Conservation (phyloP, 345 rosid species). For the Boechera divaricarpa region DNA sequence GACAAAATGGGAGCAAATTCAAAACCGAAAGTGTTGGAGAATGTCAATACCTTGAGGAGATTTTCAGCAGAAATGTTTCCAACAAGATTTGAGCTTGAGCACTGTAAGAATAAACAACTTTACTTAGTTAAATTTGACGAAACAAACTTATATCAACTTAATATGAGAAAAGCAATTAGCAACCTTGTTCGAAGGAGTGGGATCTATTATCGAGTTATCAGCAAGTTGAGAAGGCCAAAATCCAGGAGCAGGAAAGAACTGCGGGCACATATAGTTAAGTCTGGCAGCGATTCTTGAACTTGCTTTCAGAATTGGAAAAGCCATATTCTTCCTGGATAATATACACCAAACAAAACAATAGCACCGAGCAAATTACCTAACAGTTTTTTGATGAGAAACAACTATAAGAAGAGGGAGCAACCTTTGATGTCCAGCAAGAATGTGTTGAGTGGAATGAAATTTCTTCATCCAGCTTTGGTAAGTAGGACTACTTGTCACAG, state of each 20-base stretch:
- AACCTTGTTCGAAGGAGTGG: constrained; percentile 55
- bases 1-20: neutral
- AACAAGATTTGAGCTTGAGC: constrained; percentile 42
- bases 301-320: constrained; percentile 77
- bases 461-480: constrained; percentile 86
- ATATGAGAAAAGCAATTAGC: constrained; percentile 38
- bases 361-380: neutral
- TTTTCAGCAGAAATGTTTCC: constrained; percentile 74
- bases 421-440: constrained; percentile 91
- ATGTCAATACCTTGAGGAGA: constrained; percentile 79
- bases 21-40: constrained; percentile 2
- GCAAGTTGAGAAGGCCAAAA: constrained; percentile 63
- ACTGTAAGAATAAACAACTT: constrained; percentile 49
- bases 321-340: constrained; percentile 72
- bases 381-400: constrained; percentile 20
- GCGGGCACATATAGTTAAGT: constrained; percentile 91
- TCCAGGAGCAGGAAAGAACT: constrained; percentile 91
- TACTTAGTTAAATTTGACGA: neutral
- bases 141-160: constrained; percentile 6
- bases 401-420: constrained; percentile 37
- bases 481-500: constrained; percentile 56
- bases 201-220: constrained; percentile 38
- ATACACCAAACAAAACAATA: neutral
- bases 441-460: constrained; percentile 74
- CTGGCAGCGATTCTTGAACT: constrained; percentile 84